A percentile compares a stretch with the other conserved stretches of the same genome.
These are phyloP conservation scores for Astragalus membranaceus DNA, from an alignment of 306 rosid genomes.

Conservation along the genomic window DNA sequence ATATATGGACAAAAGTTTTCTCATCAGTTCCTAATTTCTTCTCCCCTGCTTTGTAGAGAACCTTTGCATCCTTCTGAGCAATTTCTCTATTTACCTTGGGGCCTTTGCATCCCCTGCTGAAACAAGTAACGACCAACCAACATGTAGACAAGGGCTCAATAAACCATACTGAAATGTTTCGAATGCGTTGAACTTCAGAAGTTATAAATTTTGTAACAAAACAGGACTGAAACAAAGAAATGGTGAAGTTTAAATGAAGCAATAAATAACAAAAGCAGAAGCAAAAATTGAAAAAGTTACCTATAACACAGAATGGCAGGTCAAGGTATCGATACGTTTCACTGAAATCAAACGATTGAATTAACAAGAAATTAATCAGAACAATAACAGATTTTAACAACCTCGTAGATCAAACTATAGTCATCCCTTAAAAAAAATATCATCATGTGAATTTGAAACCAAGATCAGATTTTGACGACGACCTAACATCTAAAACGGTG, in stretches of 20 bases:
- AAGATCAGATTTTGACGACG: conserved; percentile 18
- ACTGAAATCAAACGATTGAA: conserved; percentile 37
- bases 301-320: conserved; percentile 68
- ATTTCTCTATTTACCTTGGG: too few species aligned
- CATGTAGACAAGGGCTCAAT: too few species aligned
- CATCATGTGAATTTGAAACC: background rate
- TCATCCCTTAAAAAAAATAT: background rate
- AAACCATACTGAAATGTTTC: too few species aligned
- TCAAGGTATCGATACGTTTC: conserved; percentile 79
- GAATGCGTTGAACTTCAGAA: background rate
- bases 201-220: background rate
- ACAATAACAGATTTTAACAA: background rate
- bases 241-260: background rate
- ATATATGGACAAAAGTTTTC: too few species aligned
- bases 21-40: too few species aligned
- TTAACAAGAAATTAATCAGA: background rate
- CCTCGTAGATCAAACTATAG: background rate
- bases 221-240: background rate
- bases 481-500: conserved; percentile 11
- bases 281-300: conserved; percentile 16
- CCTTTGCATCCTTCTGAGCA: too few species aligned
- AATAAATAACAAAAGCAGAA: background rate
- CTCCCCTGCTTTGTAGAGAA: too few species aligned
- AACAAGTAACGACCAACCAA: too few species aligned
- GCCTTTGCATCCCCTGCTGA: too few species aligned